Percentiles rank a stretch among this genome's conserved stretches.
Evolutionary conservation across 2,329 filamentous ascomycete genomes (phyloP).

Genomic region (Botrytis galanthina): DNA sequence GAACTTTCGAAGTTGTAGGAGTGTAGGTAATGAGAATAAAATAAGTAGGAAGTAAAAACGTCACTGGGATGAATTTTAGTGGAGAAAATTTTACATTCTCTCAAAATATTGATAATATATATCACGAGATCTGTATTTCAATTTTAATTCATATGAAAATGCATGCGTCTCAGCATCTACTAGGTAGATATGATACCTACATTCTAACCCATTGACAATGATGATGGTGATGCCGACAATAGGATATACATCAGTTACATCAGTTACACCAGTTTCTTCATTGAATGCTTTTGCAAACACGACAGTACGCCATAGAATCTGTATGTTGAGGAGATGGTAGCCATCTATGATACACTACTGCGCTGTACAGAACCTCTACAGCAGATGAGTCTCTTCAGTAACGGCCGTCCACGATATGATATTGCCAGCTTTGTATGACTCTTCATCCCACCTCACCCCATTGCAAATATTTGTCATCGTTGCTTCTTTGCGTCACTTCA

Average conservation of each 20-base stretch:
- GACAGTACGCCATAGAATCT: not conserved
- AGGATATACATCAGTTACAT: not conserved
- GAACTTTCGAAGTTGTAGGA: not conserved
- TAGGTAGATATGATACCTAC: not conserved
- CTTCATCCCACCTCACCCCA: not conserved
- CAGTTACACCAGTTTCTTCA: not conserved
- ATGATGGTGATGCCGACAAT: not conserved
- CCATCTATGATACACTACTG: not conserved
- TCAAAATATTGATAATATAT: not conserved
- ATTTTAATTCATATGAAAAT: not conserved
- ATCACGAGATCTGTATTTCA: not conserved
- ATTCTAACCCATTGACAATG: not conserved
- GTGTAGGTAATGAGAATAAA: too few species aligned
- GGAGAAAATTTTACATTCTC: not conserved
- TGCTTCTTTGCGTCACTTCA: not conserved
- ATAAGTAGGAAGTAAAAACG: not conserved
- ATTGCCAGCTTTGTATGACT: not conserved
- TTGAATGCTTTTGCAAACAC: not conserved
- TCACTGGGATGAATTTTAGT: not conserved
- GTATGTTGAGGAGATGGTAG: not conserved
- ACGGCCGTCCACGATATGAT: not conserved
- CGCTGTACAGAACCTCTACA: not conserved
- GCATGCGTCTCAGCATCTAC: not conserved
- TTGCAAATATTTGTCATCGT: not conserved
- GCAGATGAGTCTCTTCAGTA: not conserved